Conservation (phyloP, 306 rosid genomes). For the Medicago ruthenica region DNA sequence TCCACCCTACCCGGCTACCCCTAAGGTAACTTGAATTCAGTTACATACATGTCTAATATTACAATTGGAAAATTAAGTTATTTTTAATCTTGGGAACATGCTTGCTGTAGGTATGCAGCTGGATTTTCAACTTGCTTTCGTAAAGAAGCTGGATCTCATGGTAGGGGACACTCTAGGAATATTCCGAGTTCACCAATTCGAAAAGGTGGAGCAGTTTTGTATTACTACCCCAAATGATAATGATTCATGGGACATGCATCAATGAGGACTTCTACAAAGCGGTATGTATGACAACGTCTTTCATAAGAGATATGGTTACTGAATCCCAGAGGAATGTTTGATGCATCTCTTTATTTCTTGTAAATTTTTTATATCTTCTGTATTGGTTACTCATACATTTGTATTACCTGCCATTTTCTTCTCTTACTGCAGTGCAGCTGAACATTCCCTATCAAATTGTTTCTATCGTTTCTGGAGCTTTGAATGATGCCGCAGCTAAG, state of each 20-base stretch:
- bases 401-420: not conserved
- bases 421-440: conserved; percentile 56
- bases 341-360: conserved; percentile 20
- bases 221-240: conserved; percentile 78
- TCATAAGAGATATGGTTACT: not conserved
- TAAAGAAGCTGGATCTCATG: conserved; percentile 98
- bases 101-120: conserved; percentile 73
- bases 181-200: conserved; percentile 95
- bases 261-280: conserved; percentile 81
- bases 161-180: conserved; percentile 95
- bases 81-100: conserved; percentile 26
- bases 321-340: conserved; percentile 22
- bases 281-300: conserved; percentile 49
- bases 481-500: conserved; percentile 98
- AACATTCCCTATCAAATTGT: conserved; percentile 88
- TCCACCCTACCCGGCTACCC: conserved; percentile 92
- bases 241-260: conserved; percentile 95
- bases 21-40: conserved; percentile 60
- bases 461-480: conserved; percentile 91
- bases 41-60: not conserved
- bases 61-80: conserved; percentile 9
- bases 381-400: not conserved
- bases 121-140: conserved; percentile 98
- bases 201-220: conserved; percentile 96
- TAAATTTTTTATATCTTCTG: not conserved